phyloP scores from a whole-genome alignment of 108 stramenopile species.

The Cyclotella sp. region DNA sequence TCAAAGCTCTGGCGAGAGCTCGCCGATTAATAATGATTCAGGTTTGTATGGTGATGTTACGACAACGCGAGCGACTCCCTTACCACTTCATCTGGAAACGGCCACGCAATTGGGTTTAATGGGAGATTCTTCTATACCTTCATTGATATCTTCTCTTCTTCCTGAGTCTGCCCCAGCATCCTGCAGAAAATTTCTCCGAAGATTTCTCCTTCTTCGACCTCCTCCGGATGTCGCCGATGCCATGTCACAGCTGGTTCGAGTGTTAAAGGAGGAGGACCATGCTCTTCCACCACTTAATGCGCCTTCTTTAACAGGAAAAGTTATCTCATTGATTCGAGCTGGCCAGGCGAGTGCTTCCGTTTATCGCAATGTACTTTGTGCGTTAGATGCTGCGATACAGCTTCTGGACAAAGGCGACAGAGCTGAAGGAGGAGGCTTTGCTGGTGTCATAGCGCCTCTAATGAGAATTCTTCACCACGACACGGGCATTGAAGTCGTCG shows the following conservation, averaged over 20 bases:
- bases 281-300: slow-evolving; percentile 51
- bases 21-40: slow-evolving; percentile 1
- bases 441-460: slow-evolving; percentile 41
- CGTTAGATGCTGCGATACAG: slow-evolving; percentile 61
- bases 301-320: slow-evolving; percentile 70
- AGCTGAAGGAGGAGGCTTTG: slow-evolving; percentile 2
- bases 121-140: slow-evolving; percentile 70
- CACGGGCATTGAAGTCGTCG: slow-evolving; percentile 58
- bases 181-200: slow-evolving; percentile 64
- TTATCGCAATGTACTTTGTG: slow-evolving; percentile 70
- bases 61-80: slow-evolving; percentile 11
- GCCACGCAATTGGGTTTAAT: slow-evolving; percentile 82
- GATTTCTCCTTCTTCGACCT: slow-evolving; percentile 79
- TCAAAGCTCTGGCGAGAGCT: slow-evolving; percentile 8
- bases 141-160: slow-evolving; percentile 61
- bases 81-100: slow-evolving; percentile 75
- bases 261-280: slow-evolving; percentile 46
- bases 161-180: slow-evolving; percentile 73
- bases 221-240: slow-evolving; percentile 74
- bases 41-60: slow-evolving; percentile 28
- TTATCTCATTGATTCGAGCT: slow-evolving; percentile 74
- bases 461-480: slow-evolving; percentile 72
- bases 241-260: slow-evolving; percentile 63
- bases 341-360: slow-evolving; percentile 83
- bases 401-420: slow-evolving; percentile 34